Base-by-base conservation (phyloP, 2,329 filamentous ascomycete species). In the Parastagonospora avenae region DNA sequence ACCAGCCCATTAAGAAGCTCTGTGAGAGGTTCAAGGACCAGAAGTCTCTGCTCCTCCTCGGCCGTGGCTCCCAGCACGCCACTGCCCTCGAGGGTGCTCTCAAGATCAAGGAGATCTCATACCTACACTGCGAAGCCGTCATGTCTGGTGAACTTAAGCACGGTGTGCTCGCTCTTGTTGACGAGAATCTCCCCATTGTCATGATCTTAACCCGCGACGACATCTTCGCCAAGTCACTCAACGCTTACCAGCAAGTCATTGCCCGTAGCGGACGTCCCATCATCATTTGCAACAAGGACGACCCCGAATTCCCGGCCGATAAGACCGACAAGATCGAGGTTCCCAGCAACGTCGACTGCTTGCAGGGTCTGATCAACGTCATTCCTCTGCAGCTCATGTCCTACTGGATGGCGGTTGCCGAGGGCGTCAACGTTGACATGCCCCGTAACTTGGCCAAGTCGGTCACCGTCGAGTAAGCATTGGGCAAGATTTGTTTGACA, bases 141-240 rank as follows among this genome's bases (percentile, higher is more conserved):
- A 99, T 99, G 94, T 97, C 94, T 60, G 94, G 94, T 78, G 94
- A 99, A 80, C 85, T 99, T 68, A 99, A 99, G 86, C 94, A 99
- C 77, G 94, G 94, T 82, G 94, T 99, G 45, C 82, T 99, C 73
- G 94, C 94, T 46, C 84, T 99, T 57, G 94, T 99, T 53, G 94
- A 99, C 70, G 94, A 99, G 84, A 93, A 96, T 79, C 86, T 99
- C 32, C 94, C 94, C 57, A 99, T 99, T 76, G 96, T 99, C 78
- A 99, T 99, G 94, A 97, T 99, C 71, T 83, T 99, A 55, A 99
- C 94, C 47, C 90, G 94, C 54, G 94, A 99, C 74, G 85, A 92
- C 66, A 88, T 99, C 71, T 99, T 99, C 81, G 89, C 89, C 76
- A 99, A 99, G 82, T 97, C 94, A n/a, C 83, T 99, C 71, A 99